Conservation (phyloP, 106 monocot genomes). For the Amphibolis antarctica region DNA sequence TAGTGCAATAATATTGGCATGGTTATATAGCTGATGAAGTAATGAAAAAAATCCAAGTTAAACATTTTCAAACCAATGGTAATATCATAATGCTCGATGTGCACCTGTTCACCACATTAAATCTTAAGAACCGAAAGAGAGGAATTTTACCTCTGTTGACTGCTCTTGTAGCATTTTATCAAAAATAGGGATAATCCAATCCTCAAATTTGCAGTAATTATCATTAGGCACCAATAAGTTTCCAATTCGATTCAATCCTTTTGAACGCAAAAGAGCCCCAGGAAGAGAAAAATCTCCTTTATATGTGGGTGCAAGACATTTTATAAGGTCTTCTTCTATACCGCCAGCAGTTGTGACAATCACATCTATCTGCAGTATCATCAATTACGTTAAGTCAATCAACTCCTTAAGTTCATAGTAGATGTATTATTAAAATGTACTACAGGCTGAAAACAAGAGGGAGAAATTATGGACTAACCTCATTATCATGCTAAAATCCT, state of each 20-base stretch:
- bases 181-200: constrained; percentile 93
- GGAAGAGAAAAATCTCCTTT: constrained; percentile 78
- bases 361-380: constrained; percentile 63
- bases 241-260: constrained; percentile 93
- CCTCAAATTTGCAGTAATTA: constrained; percentile 98
- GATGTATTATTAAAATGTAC: no score
- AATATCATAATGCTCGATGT: no score
- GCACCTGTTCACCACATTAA: no score
- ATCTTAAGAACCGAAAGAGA: no score
- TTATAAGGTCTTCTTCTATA: constrained; percentile 91
- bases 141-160: constrained; percentile 34
- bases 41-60: neutral
- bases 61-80: neutral
- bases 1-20: no score
- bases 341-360: constrained; percentile 97
- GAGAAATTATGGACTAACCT: no score
- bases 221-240: constrained; percentile 95
- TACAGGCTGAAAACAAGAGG: no score
- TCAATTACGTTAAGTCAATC: neutral
- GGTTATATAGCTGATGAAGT: neutral
- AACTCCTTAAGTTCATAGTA: no score
- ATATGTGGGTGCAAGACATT: constrained; percentile 91
- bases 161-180: constrained; percentile 79
- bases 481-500: no score
- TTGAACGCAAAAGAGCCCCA: constrained; percentile 66